Base-by-base conservation (phyloP, 257 asterid species). In the Salvia miltiorrhiza region DNA sequence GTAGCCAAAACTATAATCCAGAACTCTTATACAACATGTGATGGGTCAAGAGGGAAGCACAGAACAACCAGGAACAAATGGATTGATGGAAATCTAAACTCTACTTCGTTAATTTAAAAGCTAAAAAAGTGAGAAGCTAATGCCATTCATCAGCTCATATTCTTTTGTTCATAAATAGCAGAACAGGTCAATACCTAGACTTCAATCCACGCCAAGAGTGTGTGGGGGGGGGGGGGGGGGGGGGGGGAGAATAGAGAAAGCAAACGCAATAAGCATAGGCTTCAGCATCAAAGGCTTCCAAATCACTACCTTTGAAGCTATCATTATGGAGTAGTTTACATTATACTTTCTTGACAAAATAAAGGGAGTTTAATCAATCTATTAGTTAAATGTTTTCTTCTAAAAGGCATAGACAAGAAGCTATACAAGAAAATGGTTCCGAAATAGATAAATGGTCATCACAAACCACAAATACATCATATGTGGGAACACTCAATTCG, bases 171-270 rank as follows among this genome's bases (percentile, higher is more conserved):
- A 33, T 33, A 33, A 33, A 33, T 33, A 4, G 39, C 39, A 33
- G 9, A 33, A 33, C 39, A 3, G 39, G 39, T 33, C 58, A 50
- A 49, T 30, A 53, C 52, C 52, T 63, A 19, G 48, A 44, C 37
- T 63, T 52, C 40, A 11, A 43, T 61, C 28, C 76, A 30, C 56
- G 14, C 28, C 76, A 30, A 63, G 14, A 11, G 10, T n/a, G n/a
- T n/a, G n/a, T n/a, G n/a, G n/a, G n/a, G n/a, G n/a, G n/a, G n/a
- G n/a, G n/a, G n/a, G n/a, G n/a, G n/a, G n/a, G n/a, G n/a, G n/a
- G n/a, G n/a, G n/a, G n/a, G n/a, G n/a, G n/a, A n/a, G n/a, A 7
- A 41, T 20, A 69, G 24, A 6, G 21, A 16, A n/a, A 2, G 26
- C 12, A 40, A 72, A 1, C 5, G 39, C 59, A 61, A 65, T 19